Base-by-base conservation (phyloP, 2,329 filamentous ascomycete species). In the Xylaria sp. region DNA sequence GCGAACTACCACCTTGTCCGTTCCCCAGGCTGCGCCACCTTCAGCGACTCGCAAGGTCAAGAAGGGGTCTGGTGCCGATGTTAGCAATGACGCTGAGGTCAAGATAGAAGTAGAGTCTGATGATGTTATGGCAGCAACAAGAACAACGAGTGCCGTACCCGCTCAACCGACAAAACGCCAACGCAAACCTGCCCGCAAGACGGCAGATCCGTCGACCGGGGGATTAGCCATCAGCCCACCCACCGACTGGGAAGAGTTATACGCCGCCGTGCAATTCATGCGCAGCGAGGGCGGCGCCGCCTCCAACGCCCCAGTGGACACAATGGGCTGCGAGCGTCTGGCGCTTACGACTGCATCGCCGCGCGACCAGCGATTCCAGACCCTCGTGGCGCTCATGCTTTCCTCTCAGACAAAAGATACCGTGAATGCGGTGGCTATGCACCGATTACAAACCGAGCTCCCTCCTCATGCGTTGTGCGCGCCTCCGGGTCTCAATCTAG, bases 381-480 rank as follows among this genome's bases (percentile, higher is more conserved):
- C 93, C 2, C 87, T 98, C 34, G 85, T 97, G 47, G 89, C 94
- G 14, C 84, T 98, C 70, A 97, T 98, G 94, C 86, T 98, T 39
- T 95, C 92, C 42, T 93, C 91, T 58, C 94, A 98, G 82, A 98
- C 94, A 9, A 97, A 97, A 78, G 94, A 98, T 80, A 96, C 93
- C 0, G 92, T 95, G 65, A 97, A 92, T 27, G 92, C 93, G 0
- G 91, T 89, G 14, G 93, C 92, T 6, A 97, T 98, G 90, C 86
- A 85, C 75, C 87, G 89, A 24, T 84, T 98, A 68, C 92, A 97
- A 80, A 89, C 88, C 4, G 89, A 93, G 74, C 88, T 97, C 72
- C 86, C 85, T 80, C 84, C 85, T 1, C 75, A 82, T 73, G 68
- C 74, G 55, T 77, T 81, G 0, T 85, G 83, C 0, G 83, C 82